phyloP scores from a whole-genome alignment of 2,329 filamentous ascomycete species.

The Ophiocordyceps robertsii region DNA sequence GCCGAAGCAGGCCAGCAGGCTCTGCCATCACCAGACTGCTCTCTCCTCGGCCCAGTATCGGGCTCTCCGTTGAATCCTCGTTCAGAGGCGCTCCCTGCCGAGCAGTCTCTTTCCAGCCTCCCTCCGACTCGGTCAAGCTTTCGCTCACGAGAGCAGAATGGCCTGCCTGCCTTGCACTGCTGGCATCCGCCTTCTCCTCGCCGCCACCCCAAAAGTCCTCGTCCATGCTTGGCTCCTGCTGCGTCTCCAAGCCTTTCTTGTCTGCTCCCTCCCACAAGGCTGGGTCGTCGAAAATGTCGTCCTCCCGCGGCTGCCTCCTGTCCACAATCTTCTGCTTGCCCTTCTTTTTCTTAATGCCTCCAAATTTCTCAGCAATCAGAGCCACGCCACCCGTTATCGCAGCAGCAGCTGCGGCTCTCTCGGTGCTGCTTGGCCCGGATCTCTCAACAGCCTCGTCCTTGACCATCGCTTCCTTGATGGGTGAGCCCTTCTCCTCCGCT shows the following conservation, averaged over 20 bases:
- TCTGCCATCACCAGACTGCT: conserved; percentile 5
- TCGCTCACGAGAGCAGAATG: conserved; percentile 6
- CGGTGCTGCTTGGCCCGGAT: conserved; percentile 7
- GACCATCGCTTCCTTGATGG: not conserved
- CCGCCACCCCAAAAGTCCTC: conserved; percentile 16
- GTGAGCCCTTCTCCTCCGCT: not conserved
- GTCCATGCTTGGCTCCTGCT: conserved; percentile 5
- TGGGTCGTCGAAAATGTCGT: conserved; percentile 31
- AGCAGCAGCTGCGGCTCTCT: conserved; percentile 9
- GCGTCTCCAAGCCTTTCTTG: conserved; percentile 17
- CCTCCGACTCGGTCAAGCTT: conserved; percentile 8
- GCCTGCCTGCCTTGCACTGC: conserved; percentile 3
- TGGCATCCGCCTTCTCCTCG: not conserved
- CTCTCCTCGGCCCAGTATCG: conserved; percentile 20
- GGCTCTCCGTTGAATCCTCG: conserved; percentile 21
- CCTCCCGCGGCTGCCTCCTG: conserved; percentile 21
- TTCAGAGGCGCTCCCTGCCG: conserved; percentile 11
- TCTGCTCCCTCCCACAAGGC: conserved; percentile 30
- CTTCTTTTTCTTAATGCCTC: conserved; percentile 12
- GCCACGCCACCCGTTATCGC: conserved; percentile 15
- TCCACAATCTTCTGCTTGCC: conserved; percentile 21
- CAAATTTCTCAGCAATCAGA: conserved; percentile 21
- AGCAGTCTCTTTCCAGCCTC: conserved; percentile 10
- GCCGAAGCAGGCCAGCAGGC: conserved; percentile 15
- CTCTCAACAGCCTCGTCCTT: not conserved